These are phyloP conservation scores for Calycina herbarum DNA, from an alignment of 2,329 filamentous ascomycete genomes.

Conservation along the genomic window DNA sequence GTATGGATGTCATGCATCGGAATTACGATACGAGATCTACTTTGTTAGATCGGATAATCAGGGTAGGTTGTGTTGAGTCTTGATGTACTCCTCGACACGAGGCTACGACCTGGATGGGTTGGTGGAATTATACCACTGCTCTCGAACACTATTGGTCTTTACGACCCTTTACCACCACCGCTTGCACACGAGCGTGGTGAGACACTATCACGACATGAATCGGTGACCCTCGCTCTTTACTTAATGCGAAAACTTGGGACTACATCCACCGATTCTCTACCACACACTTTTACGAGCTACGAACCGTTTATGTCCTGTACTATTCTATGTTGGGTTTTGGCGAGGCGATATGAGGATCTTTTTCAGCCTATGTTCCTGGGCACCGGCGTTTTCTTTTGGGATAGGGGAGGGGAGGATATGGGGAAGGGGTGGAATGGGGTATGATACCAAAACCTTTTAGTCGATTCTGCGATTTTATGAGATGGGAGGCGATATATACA, in stretches of 20 bases:
- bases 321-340: conserved; percentile 3
- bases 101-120: neutral
- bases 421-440: neutral
- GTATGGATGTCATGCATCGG: neutral
- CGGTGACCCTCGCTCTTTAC: neutral
- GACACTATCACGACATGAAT: neutral
- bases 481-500: too few species aligned
- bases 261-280: neutral
- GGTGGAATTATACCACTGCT: neutral
- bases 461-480: neutral
- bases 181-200: neutral
- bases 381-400: neutral
- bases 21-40: neutral
- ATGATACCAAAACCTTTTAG: neutral
- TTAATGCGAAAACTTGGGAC: neutral
- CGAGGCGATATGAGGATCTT: conserved; percentile 1
- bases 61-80: neutral
- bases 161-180: neutral
- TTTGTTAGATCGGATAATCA: neutral
- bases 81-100: neutral
- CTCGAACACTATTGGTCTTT: neutral
- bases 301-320: conserved; percentile 5
- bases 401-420: neutral
- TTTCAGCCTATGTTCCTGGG: neutral
- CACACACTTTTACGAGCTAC: neutral